Conservation (phyloP, 1,139 yeast genomes). For the Yueomyces sp. region DNA sequence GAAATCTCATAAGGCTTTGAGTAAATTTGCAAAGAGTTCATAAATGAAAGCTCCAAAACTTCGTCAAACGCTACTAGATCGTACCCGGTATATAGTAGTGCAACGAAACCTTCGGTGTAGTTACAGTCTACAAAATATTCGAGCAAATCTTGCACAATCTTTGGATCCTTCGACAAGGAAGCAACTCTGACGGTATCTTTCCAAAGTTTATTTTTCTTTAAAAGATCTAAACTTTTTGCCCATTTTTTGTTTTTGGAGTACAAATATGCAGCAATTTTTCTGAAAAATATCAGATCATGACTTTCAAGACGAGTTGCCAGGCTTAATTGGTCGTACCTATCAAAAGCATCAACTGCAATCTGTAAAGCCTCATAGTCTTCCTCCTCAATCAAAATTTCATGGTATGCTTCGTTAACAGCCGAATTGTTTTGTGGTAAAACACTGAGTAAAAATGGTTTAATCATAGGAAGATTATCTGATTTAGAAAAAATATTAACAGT, state of each 20-base stretch:
- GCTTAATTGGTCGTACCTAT: conserved; percentile 82
- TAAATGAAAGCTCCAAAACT: conserved; percentile 83
- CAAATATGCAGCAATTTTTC: conserved; percentile 89
- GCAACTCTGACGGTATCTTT: conserved; percentile 88
- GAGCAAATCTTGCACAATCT: conserved; percentile 78
- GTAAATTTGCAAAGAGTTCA: conserved; percentile 66
- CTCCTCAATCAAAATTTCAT: conserved; percentile 88
- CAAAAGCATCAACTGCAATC: conserved; percentile 77
- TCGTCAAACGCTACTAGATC: conserved; percentile 69
- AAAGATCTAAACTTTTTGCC: conserved; percentile 74
- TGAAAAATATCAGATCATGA: conserved; percentile 80
- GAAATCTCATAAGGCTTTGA: conserved; percentile 88
- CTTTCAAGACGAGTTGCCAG: conserved; percentile 87
- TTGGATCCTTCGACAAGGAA: conserved; percentile 62
- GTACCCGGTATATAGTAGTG: conserved; percentile 76
- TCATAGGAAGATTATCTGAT: conserved; percentile 89
- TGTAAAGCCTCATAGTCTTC: conserved; percentile 89
- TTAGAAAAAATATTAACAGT: conserved; percentile 90
- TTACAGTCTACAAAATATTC: conserved; percentile 94
- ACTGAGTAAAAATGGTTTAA: conserved; percentile 86
- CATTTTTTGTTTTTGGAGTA: conserved; percentile 91
- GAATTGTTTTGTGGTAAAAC: conserved; percentile 84
- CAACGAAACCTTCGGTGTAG: conserved; percentile 90
- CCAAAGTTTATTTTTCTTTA: conserved; percentile 91
- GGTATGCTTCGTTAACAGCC: conserved; percentile 88